Evolutionary conservation across 768 basidiomycete genomes (phyloP), one percentile per base, ranked within the genome.

Genomic region (Tubosaeta sp.): DNA sequence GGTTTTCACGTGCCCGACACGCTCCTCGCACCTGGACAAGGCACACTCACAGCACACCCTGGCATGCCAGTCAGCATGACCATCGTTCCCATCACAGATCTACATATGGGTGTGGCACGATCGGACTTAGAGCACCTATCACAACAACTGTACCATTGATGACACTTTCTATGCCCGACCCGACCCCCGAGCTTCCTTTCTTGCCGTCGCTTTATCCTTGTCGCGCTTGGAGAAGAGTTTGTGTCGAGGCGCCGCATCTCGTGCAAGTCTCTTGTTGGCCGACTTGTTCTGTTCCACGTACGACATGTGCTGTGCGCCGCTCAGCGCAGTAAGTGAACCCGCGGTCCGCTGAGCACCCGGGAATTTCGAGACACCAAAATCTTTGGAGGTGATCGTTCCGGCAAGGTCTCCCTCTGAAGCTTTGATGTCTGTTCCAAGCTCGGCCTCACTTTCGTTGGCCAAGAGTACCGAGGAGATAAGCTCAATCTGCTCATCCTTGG

Each of bases 401-500:
- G 87, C 84, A 22, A 92, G 74, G 64, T 92, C 91, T 8, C 87
- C 90, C 64, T 90, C 87, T n/a, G 76, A 81, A n/a, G 79, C 86
- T 50, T 81, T 80, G 48, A 94, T 80, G 64, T 94, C 94, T 30
- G 83, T 78, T 31, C 90, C 92, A 44, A 93, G 80, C 60, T 94
- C 91, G 14, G 90, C 92, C 60, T 87, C 90, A 57, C 82, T 85
- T 66, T 96, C 95, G 68, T 89, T 92, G 29, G 93, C 90, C 55
- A 93, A 76, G 18, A 98, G 76, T 16, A 98, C 94, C 6, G 90
- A 87, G 52, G 90, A 87, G n/a, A 99, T 78, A 16, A 99, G 82
- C 66, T 97, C 95, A 52, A 98, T 95, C 72, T 98, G 95, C 63
- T 96, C 90, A 60, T 92, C 85, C 62, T 82, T 81, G 35, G 90